Percentiles rank a stretch among this genome's conserved stretches.
Evolutionary conservation across 2,329 filamentous ascomycete genomes (phyloP).

Genomic region (Trichoderma sp.): DNA sequence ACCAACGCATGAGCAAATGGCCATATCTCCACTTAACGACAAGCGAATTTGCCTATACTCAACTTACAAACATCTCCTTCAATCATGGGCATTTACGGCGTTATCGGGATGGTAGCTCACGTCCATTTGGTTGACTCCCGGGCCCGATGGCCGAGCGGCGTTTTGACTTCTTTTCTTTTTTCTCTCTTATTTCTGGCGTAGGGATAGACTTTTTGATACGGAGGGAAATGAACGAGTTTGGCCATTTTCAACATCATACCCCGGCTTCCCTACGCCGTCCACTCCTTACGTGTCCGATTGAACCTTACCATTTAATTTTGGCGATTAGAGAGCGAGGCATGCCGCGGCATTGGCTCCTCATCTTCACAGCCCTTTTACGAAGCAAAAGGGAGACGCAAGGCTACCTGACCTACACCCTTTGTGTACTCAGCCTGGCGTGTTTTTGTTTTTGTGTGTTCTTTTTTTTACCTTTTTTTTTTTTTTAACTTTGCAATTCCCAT

Average conservation of each 20-base stretch:
- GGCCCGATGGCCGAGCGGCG: slow-evolving; percentile 36
- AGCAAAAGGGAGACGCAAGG: slow-evolving; percentile 1
- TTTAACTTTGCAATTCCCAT: slow-evolving; percentile 11
- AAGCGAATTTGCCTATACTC: slow-evolving; percentile 20
- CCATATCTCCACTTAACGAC: slow-evolving; percentile 21
- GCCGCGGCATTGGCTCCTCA: slow-evolving; percentile 8
- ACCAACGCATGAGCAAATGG: slow-evolving; percentile 55
- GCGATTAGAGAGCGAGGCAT: slow-evolving; percentile 26
- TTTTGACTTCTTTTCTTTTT: slow-evolving; percentile 33
- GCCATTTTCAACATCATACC: slow-evolving; percentile 20
- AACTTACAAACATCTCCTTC: slow-evolving; percentile 23
- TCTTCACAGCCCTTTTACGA: slow-evolving; percentile 6
- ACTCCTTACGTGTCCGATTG: slow-evolving; percentile 36
- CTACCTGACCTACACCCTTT: neutral
- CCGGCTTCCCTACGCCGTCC: slow-evolving; percentile 37
- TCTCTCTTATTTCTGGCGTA: slow-evolving; percentile 32
- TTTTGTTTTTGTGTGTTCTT: neutral
- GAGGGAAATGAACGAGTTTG: slow-evolving; percentile 21
- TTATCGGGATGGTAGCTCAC: slow-evolving; percentile 41
- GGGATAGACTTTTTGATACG: slow-evolving; percentile 31
- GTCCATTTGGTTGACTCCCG: slow-evolving; percentile 34
- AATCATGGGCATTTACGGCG: slow-evolving; percentile 41
- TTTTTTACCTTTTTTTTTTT: neutral
- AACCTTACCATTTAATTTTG: slow-evolving; percentile 29
- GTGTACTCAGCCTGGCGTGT: slow-evolving; percentile 7